phyloP scores from a whole-genome alignment of 2,329 filamentous ascomycete species.

The Chaetomium strumarium region DNA sequence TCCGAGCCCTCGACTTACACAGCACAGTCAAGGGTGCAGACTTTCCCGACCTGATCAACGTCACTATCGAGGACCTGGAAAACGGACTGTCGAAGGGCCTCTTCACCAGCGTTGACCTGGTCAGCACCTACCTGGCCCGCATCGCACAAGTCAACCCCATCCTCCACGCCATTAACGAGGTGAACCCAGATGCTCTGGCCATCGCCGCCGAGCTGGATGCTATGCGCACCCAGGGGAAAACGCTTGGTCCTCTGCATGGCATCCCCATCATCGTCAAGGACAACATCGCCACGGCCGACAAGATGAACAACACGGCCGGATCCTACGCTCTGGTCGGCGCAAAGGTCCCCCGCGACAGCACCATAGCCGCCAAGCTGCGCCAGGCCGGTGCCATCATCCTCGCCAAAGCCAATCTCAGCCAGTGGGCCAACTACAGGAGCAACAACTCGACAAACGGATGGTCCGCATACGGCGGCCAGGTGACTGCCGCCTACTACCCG shows the following conservation, averaged over 20 bases:
- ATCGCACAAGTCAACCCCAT: slow-evolving; percentile 32
- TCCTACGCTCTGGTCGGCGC: slow-evolving; percentile 59
- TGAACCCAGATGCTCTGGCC: slow-evolving; percentile 35
- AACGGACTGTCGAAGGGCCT: too few relatives aligned
- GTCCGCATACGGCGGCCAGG: slow-evolving; percentile 58
- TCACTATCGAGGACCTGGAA: too few relatives aligned
- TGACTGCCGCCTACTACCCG: slow-evolving; percentile 53
- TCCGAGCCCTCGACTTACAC: too few relatives aligned
- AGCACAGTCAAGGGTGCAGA: too few relatives aligned
- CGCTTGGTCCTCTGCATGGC: slow-evolving; percentile 50
- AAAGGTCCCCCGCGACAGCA: too few relatives aligned
- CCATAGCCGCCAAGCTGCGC: slow-evolving; percentile 54
- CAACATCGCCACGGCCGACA: slow-evolving; percentile 59
- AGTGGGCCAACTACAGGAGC: slow-evolving; percentile 60
- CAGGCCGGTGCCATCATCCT: slow-evolving; percentile 57
- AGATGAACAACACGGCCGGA: slow-evolving; percentile 60
- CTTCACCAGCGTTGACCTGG: slow-evolving; percentile 35
- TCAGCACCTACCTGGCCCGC: slow-evolving; percentile 27
- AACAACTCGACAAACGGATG: slow-evolving; percentile 55
- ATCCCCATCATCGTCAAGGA: slow-evolving; percentile 62
- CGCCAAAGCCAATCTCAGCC: slow-evolving; percentile 58
- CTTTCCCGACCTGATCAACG: too few relatives aligned
- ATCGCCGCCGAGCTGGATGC: slow-evolving; percentile 35
- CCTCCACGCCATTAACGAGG: slow-evolving; percentile 31
- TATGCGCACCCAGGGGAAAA: slow-evolving; percentile 21